Evolutionary conservation across 2,329 filamentous ascomycete genomes (phyloP), one percentile per base, ranked within the genome.

Genomic region (Simplicillium aogashimaense): DNA sequence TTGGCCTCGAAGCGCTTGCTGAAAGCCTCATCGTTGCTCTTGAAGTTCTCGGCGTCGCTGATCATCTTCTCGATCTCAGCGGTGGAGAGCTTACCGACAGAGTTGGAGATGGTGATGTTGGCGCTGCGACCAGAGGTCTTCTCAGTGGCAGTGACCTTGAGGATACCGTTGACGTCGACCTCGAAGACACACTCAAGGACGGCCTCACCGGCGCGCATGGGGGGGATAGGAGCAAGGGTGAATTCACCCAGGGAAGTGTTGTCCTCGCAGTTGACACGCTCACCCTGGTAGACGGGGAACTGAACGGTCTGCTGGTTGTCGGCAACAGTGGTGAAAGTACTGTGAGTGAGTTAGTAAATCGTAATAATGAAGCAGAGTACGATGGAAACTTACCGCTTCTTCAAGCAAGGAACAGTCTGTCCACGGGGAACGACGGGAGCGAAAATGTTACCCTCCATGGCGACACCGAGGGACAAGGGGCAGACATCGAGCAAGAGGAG

Each of bases 41-140:
- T 98, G 85, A 95, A 98, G 72, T 94, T 94, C 74, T 90, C 88
- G 58, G 92, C 92, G 55, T 98, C 82, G 65, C 72, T 84, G 65
- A 98, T 87, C 90, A 97, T 97, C 74, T 80, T 88, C 76, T 98
- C 92, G 51, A 98, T 98, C 73, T 98, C 92, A 47, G 70, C 69
- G 40, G 83, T 85, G 48, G 88, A 95, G 53, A 98, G 86, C 78
- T 98, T 98, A 66, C 92, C 92, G 58, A 98, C 90, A 45, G 92
- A 95, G 81, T 98, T 98, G 70, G 86, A 87, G 70, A 98, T 98
- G 64, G 92, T 98, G 67, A 98, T 98, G 81, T 98, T 98, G 70
- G 92, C 92, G 60, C 78, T 92, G 65, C 92, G 89, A 59, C 92
- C 92, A 29, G 92, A 95, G 54, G 87, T 90, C 82, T 98, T 98